Evolutionary conservation across 805 yeast genomes (phyloP).

Genomic region (Metschnikowia proteae): DNA sequence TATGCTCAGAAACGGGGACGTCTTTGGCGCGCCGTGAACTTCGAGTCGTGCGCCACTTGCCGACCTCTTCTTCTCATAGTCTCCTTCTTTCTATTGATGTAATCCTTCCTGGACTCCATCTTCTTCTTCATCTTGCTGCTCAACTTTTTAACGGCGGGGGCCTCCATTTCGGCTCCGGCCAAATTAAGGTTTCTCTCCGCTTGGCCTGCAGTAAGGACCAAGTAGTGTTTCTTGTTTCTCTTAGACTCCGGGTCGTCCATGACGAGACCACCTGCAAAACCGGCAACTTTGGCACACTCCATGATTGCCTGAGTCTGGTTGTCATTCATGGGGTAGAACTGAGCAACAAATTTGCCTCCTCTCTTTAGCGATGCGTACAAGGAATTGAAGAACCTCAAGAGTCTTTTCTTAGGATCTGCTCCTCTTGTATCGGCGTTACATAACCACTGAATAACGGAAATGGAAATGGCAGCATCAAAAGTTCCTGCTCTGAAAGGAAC

Average conservation of each 20-base stretch:
- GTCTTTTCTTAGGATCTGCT: constrained; percentile 79
- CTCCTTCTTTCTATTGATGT: constrained; percentile 86
- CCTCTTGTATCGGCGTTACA: constrained; percentile 88
- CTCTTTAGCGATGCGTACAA: constrained; percentile 80
- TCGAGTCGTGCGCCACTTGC: constrained; percentile 82
- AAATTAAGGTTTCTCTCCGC: constrained; percentile 73
- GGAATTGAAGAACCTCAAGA: constrained; percentile 80
- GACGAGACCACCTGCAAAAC: constrained; percentile 94
- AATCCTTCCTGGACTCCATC: constrained; percentile 74
- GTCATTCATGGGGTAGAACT: constrained; percentile 92
- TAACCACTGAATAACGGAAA: constrained; percentile 96
- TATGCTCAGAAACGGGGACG: constrained; percentile 34
- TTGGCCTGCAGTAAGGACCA: constrained; percentile 84
- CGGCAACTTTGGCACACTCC: constrained; percentile 85
- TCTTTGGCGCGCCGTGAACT: constrained; percentile 79
- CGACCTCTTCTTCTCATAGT: constrained; percentile 89
- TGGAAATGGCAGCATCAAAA: constrained; percentile 93
- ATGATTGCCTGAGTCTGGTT: constrained; percentile 74
- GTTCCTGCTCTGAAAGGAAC: constrained; percentile 94
- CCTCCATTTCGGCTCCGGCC: constrained; percentile 78
- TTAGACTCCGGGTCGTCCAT: constrained; percentile 92
- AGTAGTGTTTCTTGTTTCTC: constrained; percentile 84
- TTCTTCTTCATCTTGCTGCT: constrained; percentile 49
- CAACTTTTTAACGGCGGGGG: constrained; percentile 40
- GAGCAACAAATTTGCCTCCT: constrained; percentile 97